Evolutionary conservation across 1,139 yeast genomes (phyloP).

Genomic region (Candida anutae): DNA sequence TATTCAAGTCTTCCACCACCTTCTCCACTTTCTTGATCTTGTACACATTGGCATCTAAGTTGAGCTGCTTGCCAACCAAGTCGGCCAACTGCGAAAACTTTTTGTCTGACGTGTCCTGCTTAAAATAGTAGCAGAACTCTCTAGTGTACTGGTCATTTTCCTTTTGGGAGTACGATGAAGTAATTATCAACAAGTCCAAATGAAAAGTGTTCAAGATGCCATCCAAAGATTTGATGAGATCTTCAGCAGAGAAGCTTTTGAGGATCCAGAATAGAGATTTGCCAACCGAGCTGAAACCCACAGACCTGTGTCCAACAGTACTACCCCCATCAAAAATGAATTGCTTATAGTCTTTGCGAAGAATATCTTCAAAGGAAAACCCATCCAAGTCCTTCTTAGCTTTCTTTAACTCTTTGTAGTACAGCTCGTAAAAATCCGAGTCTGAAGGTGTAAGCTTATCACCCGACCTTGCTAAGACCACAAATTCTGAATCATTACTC

Average conservation of each 20-base stretch:
- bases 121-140: conserved; percentile 42
- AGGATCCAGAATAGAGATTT: conserved; percentile 56
- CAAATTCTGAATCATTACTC: neutral
- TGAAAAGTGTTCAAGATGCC: conserved; percentile 26
- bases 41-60: conserved; percentile 9
- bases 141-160: conserved; percentile 41
- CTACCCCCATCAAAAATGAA: conserved; percentile 40
- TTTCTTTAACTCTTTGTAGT: conserved; percentile 34
- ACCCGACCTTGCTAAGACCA: conserved; percentile 6
- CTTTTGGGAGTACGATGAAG: conserved; percentile 50
- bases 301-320: conserved; percentile 67
- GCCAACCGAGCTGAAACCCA: conserved; percentile 79
- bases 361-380: conserved; percentile 48
- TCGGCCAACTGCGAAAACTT: conserved; percentile 18
- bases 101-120: conserved; percentile 6
- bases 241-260: conserved; percentile 19
- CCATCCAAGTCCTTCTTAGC: conserved; percentile 62
- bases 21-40: conserved; percentile 5
- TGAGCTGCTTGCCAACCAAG: conserved; percentile 12
- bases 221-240: conserved; percentile 31
- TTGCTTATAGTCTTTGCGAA: conserved; percentile 79
- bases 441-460: neutral
- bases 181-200: conserved; percentile 50
- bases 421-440: conserved; percentile 7
- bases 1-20: conserved; percentile 1